A percentile compares a stretch with the other conserved stretches of the same genome.
These are phyloP conservation scores for Fomes fomentarius DNA, from an alignment of 1,284 basidiomycete genomes.

Conservation along the genomic window DNA sequence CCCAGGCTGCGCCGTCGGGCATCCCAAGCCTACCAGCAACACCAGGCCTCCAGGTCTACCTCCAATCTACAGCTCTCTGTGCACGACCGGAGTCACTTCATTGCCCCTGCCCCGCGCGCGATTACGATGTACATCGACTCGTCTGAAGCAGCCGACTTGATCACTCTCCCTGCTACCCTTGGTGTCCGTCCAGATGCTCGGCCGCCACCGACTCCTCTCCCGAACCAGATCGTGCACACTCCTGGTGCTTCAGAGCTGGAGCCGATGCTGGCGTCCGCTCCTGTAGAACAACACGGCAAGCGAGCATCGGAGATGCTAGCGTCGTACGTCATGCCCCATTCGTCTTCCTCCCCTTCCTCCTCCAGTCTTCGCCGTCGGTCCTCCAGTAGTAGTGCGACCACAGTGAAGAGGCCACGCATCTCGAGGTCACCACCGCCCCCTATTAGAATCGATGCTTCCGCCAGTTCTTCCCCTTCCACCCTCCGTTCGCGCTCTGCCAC, in stretches of 20 bases:
- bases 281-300: slow-evolving; percentile 22
- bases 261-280: slow-evolving; percentile 4
- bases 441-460: slow-evolving; percentile 24
- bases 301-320: slow-evolving; percentile 32
- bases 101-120: slow-evolving; percentile 71
- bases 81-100: slow-evolving; percentile 53
- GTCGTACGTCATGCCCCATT: slow-evolving; percentile 30
- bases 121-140: slow-evolving; percentile 73
- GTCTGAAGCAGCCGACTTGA: slow-evolving; percentile 50
- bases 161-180: slow-evolving; percentile 70
- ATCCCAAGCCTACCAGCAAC: slow-evolving; percentile 46
- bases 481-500: slow-evolving; percentile 42
- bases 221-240: slow-evolving; percentile 20
- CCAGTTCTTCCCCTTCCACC: slow-evolving; percentile 20
- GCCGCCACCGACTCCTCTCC: slow-evolving; percentile 38
- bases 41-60: slow-evolving; percentile 15
- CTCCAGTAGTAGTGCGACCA: slow-evolving; percentile 23
- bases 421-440: slow-evolving; percentile 33
- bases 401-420: slow-evolving; percentile 17
- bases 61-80: slow-evolving; percentile 53
- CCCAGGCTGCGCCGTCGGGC: slow-evolving; percentile 44
- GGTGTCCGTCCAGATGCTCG: slow-evolving; percentile 56
- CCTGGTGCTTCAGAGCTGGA: slow-evolving; percentile 19
- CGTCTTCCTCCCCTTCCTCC: slow-evolving; percentile 21
- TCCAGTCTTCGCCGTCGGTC: slow-evolving; percentile 22